Base-by-base conservation (phyloP, 768 basidiomycete genomes). In the Pulveroboletus ravenelii region DNA sequence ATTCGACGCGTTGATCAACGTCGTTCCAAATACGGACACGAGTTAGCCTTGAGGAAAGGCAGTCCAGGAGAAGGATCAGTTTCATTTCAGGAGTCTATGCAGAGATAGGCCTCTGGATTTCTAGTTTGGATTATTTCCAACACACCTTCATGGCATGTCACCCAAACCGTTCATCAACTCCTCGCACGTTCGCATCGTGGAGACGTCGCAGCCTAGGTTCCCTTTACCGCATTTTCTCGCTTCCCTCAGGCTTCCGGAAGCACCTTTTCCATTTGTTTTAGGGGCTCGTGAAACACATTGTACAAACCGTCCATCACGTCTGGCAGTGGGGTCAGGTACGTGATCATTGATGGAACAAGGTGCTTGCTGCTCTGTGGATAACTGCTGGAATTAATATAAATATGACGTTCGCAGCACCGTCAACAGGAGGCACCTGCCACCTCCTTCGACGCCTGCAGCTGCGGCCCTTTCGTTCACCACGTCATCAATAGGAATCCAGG, bases 131-230 rank as follows among this genome's bases (percentile, higher is more conserved):
- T 2, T 23, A 4, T 23, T 15, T 30, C 10, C 23, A 42, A 45
- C 51, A 41, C 52, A 41, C 51, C 43, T 45, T 46, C 38, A 45
- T 40, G 32, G 51, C 31, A 38, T 46, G 52, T 30, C 38, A 10
- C 2, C 14, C 10, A 18, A 38, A 23, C 20, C n/a, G 23, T 15
- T 25, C 50, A 32, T 27, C 12, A 23, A 10, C 42, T 53, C 46
- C 43, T 4, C 35, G 31, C 52, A 53, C 32, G 38, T 53, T 38
- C 50, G 15, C 12, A 34, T 17, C 51, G 31, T 30, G 35, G 38
- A 36, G 13, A 32, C 31, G 34, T 52, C 31, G 31, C 27, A 29
- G 8, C 37, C 5, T 43, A 10, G 49, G 23, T 51, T 27, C n/a
- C 41, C 30, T 27, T 25, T 15, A 7, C 37, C 34, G 34, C 30